phyloP scores from a whole-genome alignment of 139 green algal genomes.

The Spirogloea muscicola region DNA sequence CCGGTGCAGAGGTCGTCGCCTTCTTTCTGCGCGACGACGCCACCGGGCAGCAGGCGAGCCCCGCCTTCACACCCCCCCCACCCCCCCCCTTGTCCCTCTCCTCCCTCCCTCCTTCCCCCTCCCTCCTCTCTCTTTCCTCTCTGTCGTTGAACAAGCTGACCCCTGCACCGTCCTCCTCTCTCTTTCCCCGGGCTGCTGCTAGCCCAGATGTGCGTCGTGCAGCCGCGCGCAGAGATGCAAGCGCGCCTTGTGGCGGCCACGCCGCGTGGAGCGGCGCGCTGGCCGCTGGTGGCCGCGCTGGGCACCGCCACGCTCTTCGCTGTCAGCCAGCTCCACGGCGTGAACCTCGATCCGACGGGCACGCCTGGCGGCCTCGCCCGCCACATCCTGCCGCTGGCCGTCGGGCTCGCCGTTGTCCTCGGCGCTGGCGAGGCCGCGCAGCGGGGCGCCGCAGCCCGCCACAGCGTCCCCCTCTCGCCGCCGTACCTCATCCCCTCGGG shows the following conservation, averaged over 20 bases:
- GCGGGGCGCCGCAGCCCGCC: constrained; percentile 1
- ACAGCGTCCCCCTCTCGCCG: constrained; percentile 26
- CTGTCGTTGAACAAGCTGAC: neutral
- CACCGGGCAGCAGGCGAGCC: constrained; percentile 19
- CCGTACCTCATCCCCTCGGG: constrained; percentile 36
- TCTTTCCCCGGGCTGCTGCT: neutral
- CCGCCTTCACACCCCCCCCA: neutral
- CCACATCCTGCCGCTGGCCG: constrained; percentile 5
- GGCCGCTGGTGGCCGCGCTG: constrained; percentile 10
- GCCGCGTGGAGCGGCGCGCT: constrained; percentile 25
- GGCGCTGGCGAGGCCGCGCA: constrained; percentile 27
- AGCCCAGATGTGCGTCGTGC: constrained; percentile 30
- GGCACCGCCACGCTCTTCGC: constrained; percentile 30
- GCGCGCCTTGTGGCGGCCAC: neutral
- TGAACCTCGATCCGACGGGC: constrained; percentile 30
- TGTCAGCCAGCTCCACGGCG: constrained; percentile 1
- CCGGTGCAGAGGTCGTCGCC: neutral
- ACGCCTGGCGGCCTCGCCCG: neutral
- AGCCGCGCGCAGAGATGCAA: constrained; percentile 23
- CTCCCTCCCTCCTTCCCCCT: neutral
- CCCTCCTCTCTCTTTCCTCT: constrained; percentile 1
- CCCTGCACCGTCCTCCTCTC: neutral
- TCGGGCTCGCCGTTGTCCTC: constrained; percentile 6
- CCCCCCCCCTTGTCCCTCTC: neutral
- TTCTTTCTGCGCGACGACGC: constrained; percentile 36